Evolutionary conservation across 805 yeast species (phyloP).

Genomic region (Candida berthetii): DNA sequence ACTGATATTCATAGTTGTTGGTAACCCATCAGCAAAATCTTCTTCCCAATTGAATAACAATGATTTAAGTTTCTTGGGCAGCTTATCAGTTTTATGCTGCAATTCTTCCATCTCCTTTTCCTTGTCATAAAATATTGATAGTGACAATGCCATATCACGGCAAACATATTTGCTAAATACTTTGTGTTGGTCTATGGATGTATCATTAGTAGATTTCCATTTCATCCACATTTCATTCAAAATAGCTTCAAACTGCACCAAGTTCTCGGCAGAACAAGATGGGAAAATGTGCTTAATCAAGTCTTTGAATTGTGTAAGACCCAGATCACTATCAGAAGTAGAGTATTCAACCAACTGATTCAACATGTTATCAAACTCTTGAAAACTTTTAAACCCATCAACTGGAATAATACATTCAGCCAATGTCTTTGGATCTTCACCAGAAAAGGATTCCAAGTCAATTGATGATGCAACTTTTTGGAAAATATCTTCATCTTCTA

Average conservation of each 20-base stretch:
- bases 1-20: background rate
- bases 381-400: constrained; percentile 21
- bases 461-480: constrained; percentile 11
- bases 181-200: too few species aligned
- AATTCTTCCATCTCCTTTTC: constrained; percentile 4
- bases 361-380: constrained; percentile 33
- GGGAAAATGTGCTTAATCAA: background rate
- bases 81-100: background rate
- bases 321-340: constrained; percentile 15
- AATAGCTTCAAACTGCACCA: too few species aligned
- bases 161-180: constrained; percentile 5
- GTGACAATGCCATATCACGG: constrained; percentile 9
- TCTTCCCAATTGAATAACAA: constrained; percentile 14
- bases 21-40: background rate
- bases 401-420: constrained; percentile 16
- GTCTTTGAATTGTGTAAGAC: background rate
- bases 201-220: too few species aligned
- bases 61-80: constrained; percentile 3
- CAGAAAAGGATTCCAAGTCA: constrained; percentile 1
- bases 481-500: constrained; percentile 3
- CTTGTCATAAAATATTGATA: constrained; percentile 6
- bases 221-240: too few species aligned
- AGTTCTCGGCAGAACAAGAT: too few species aligned
- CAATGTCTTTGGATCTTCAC: constrained; percentile 6
- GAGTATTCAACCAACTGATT: constrained; percentile 26